These are phyloP conservation scores for Arabidopsis hybrid DNA, from an alignment of 441 rosid genomes.

Conservation along the genomic window DNA sequence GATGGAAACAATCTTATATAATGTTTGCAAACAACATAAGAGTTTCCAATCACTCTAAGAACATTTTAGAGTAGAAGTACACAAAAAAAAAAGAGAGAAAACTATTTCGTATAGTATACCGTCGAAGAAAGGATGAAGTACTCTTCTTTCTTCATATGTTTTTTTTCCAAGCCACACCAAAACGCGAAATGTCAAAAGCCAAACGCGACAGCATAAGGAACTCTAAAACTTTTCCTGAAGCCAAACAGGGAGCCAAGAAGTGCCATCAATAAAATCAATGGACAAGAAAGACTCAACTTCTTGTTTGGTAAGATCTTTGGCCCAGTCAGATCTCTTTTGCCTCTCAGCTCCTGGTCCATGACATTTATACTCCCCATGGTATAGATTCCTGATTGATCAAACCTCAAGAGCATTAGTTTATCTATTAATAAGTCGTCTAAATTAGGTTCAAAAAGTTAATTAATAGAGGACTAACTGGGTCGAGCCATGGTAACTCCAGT, in stretches of 20 bases:
- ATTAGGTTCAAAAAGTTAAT: neutral
- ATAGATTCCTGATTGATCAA: slow-evolving; percentile 52
- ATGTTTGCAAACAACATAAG: slow-evolving; percentile 33
- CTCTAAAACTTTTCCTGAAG: slow-evolving; percentile 38
- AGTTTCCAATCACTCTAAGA: slow-evolving; percentile 39
- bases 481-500: slow-evolving; percentile 76
- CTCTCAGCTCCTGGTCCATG: slow-evolving; percentile 81
- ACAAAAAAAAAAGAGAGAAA: neutral
- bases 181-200: slow-evolving; percentile 20
- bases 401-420: slow-evolving; percentile 13
- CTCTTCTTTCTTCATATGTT: slow-evolving; percentile 19
- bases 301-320: slow-evolving; percentile 63
- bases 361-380: slow-evolving; percentile 73
- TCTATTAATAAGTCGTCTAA: neutral
- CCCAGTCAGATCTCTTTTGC: slow-evolving; percentile 54
- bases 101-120: slow-evolving; percentile 33
- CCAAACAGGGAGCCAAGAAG: slow-evolving; percentile 78
- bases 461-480: slow-evolving; percentile 57
- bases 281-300: slow-evolving; percentile 66
- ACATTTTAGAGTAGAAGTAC: slow-evolving; percentile 25
- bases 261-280: slow-evolving; percentile 73
- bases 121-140: slow-evolving; percentile 18
- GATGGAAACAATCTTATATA: slow-evolving; percentile 32
- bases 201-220: slow-evolving; percentile 17
- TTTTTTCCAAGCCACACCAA: slow-evolving; percentile 31